These are phyloP conservation scores for Metarhizium guizhouense DNA, from an alignment of 2,329 filamentous ascomycete genomes.

Conservation along the genomic window DNA sequence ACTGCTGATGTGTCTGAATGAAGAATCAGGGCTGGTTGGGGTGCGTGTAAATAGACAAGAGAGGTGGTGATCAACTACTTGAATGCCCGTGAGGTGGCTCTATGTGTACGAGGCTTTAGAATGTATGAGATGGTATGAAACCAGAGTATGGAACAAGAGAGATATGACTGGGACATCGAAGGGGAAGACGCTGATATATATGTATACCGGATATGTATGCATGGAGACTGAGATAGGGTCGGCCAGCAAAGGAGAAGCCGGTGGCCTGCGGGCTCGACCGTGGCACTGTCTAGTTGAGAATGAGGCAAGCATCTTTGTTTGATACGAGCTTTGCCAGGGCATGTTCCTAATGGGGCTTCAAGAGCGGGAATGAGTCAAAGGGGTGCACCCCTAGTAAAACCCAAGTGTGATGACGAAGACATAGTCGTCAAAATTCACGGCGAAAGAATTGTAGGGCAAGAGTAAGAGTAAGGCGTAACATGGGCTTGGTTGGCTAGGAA, in stretches of 20 bases:
- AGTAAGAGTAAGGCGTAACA: background rate
- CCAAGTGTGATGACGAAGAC: conserved; percentile 1
- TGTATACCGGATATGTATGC: background rate
- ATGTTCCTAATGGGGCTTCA: background rate
- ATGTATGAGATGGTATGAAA: background rate
- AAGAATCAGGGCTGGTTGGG: background rate
- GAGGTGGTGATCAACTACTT: no score
- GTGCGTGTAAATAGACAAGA: no score
- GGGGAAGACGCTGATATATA: background rate
- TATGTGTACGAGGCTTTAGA: no score
- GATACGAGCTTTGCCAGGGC: background rate
- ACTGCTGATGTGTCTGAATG: background rate
- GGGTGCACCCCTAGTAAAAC: background rate
- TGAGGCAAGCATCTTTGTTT: conserved; percentile 2
- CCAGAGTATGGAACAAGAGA: background rate
- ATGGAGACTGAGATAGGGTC: background rate
- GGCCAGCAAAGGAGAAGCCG: no score
- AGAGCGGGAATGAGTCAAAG: conserved; percentile 3
- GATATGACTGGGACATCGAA: background rate
- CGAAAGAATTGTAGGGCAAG: background rate
- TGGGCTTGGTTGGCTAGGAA: background rate
- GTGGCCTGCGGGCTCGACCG: background rate
- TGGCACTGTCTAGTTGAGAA: background rate
- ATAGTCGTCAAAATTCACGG: background rate
- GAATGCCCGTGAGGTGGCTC: no score